These are phyloP conservation scores for Penicillium turbatum DNA, from an alignment of 495 filamentous ascomycete species.

Conservation along the genomic window DNA sequence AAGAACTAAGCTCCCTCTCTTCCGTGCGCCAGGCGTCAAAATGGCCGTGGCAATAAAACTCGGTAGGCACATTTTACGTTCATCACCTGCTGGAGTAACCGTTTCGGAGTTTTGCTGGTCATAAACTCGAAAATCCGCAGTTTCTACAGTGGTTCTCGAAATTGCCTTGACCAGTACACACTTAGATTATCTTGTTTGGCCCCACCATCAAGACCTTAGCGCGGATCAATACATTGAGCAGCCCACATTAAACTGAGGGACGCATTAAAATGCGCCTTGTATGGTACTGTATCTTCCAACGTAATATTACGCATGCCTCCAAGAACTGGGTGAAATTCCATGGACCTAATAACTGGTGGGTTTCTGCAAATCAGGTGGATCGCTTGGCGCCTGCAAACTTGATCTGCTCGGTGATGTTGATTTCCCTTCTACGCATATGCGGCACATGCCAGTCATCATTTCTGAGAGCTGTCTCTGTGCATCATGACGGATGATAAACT, in stretches of 20 bases:
- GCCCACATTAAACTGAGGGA: not conserved
- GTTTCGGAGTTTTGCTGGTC: not conserved
- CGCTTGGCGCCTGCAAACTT: too few species aligned
- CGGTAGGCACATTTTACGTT: not conserved
- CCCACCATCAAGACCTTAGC: slow-evolving; percentile 2
- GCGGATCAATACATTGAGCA: slow-evolving; percentile 6
- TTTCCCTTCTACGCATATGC: too few species aligned
- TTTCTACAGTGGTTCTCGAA: slow-evolving; percentile 11
- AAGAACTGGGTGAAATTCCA: too few species aligned
- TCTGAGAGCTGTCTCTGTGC: slow-evolving; percentile 8
- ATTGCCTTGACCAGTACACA: slow-evolving; percentile 10
- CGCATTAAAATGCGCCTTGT: too few species aligned
- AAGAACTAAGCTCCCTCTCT: not conserved
- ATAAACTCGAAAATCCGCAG: not conserved
- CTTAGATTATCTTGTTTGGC: not conserved
- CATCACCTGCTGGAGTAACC: not conserved
- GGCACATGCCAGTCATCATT: slow-evolving; percentile 9
- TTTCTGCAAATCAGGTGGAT: too few species aligned
- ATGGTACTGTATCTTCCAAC: too few species aligned
- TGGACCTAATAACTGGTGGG: too few species aligned
- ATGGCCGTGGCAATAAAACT: not conserved
- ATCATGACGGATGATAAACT: slow-evolving; percentile 7
- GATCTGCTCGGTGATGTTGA: too few species aligned
- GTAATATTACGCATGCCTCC: too few species aligned
- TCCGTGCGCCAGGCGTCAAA: not conserved